Base-by-base conservation (phyloP, 371 early-diverging fungal genomes). In the Capillidium heterosporum region DNA sequence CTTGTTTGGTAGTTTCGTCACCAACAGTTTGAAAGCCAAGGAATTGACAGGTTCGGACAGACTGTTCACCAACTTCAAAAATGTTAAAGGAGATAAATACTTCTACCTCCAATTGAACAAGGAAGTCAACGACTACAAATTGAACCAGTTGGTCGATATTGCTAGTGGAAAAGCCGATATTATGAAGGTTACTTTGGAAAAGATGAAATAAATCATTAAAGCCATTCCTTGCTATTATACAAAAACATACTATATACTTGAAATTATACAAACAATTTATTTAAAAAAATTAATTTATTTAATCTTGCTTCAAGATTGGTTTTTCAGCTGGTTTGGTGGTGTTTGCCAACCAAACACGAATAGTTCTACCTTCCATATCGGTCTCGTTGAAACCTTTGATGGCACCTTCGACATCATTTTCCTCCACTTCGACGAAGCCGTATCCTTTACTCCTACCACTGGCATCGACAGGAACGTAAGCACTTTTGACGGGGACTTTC, bases 381-480 rank as follows among this genome's bases (percentile, higher is more conserved):
- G 65, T 68, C 51, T 71, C 78, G 66, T 77, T 72, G 66, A 74
- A 63, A 50, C 60, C 73, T 43, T 72, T 57, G 50, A 81, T 67
- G 57, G 79, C 79, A 28, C 59, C 62, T 52, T 75, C 67, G 60
- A 82, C 82, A 42, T 68, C 75, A 28, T 60, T 58, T 48, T 59
- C 68, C 41, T 62, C 69, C 57, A 75, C 71, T 59, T 73, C 75
- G 32, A 87, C 74, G 62, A 87, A 87, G 13, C 83, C 88, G 69
- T 75, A 84, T 1, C 88, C 85, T 58, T 78, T 75, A 62, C 81
- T 78, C 62, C 77, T 72, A 58, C 76, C 82, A 68, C 63, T 59
- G 32, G 65, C 69, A 61, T 75, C 74, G 46, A 61, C 61, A 57
- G 74, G 65, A 60, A 72, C 51, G 26, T 68, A 55, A 56, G 57